These are phyloP conservation scores for Xerocomellus amylosporus DNA, from an alignment of 768 basidiomycete species.

Conservation along the genomic window DNA sequence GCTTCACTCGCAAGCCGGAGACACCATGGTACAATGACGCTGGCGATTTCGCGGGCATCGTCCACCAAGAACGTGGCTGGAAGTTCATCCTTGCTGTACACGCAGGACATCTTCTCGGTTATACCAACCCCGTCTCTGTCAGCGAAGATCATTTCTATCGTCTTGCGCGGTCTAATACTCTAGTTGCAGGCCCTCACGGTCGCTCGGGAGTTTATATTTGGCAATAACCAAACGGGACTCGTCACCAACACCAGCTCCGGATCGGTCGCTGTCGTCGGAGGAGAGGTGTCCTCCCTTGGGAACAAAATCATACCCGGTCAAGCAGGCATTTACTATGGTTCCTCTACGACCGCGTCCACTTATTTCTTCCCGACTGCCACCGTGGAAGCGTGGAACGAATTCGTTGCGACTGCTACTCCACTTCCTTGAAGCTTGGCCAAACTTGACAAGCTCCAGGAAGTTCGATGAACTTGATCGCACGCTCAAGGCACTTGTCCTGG, in stretches of 20 bases:
- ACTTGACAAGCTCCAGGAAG: neutral
- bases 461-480: too few species aligned
- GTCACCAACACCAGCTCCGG: constrained; percentile 36
- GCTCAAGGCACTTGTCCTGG: too few species aligned
- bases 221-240: constrained; percentile 56
- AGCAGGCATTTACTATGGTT: constrained; percentile 55
- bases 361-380: constrained; percentile 56
- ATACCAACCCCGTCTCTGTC: constrained; percentile 44
- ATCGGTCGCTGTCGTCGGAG: constrained; percentile 41
- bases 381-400: constrained; percentile 53
- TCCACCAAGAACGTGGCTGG: constrained; percentile 72
- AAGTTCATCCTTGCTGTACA: constrained; percentile 38
- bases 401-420: constrained; percentile 41
- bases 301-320: constrained; percentile 51
- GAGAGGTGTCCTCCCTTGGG: constrained; percentile 46
- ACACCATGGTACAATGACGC: constrained; percentile 65
- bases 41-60: constrained; percentile 60
- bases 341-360: constrained; percentile 47
- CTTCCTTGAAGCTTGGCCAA: neutral
- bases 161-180: neutral
- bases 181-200: constrained; percentile 54
- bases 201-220: constrained; percentile 65
- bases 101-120: constrained; percentile 42
- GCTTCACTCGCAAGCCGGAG: constrained; percentile 65
- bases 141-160: constrained; percentile 22